A percentile compares a stretch with the other conserved stretches of the same genome.
These are phyloP conservation scores for Aspergillus ostianus DNA, from an alignment of 495 filamentous ascomycete genomes.

Conservation along the genomic window DNA sequence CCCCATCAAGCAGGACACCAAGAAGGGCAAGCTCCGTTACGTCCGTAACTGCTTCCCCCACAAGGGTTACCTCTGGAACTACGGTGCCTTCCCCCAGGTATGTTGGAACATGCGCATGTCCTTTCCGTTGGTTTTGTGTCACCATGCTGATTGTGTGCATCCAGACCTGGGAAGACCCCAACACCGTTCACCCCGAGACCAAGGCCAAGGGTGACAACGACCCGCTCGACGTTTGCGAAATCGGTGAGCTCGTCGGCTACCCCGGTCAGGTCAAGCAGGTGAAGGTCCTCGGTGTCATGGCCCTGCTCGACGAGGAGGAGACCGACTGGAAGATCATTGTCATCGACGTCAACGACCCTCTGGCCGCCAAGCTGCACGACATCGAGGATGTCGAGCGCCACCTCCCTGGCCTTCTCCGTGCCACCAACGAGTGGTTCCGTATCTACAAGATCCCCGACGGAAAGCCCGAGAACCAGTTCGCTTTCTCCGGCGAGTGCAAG, in stretches of 20 bases:
- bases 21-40: slow-evolving; percentile 70
- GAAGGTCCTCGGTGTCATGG: slow-evolving; percentile 99
- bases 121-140: not conserved
- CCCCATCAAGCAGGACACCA: slow-evolving; percentile 80
- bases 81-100: slow-evolving; percentile 98
- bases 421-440: slow-evolving; percentile 99
- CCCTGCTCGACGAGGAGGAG: slow-evolving; percentile 97
- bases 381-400: slow-evolving; percentile 99
- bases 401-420: slow-evolving; percentile 91
- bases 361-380: slow-evolving; percentile 95
- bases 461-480: slow-evolving; percentile 99
- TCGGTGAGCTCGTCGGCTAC: slow-evolving; percentile 95
- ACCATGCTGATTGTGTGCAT: slow-evolving; percentile 9
- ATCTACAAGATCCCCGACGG: slow-evolving; percentile 99
- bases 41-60: slow-evolving; percentile 99
- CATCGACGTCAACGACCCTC: slow-evolving; percentile 96
- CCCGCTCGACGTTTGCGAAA: slow-evolving; percentile 98
- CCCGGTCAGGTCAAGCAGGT: slow-evolving; percentile 97
- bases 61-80: slow-evolving; percentile 99
- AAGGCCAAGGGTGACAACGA: slow-evolving; percentile 99
- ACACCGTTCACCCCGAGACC: slow-evolving; percentile 92
- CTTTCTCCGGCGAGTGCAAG: slow-evolving; percentile 99
- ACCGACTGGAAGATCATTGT: slow-evolving; percentile 99
- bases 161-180: slow-evolving; percentile 99
- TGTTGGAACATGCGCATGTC: slow-evolving; percentile 17